Conservation (phyloP, 805 yeast species). For the Candida ovalis region DNA sequence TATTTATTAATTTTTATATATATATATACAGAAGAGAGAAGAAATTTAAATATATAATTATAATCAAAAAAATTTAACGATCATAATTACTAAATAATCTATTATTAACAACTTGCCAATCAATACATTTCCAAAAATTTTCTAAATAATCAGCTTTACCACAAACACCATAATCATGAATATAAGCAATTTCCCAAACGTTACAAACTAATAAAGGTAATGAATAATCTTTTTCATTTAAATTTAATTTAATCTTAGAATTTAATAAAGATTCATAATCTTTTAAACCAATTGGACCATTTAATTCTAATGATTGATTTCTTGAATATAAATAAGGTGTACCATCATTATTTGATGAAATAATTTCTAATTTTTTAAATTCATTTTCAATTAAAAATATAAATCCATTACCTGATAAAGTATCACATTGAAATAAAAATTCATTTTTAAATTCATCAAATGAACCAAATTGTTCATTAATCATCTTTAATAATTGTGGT, state of each 20-base stretch:
- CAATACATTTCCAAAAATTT: constrained; percentile 71
- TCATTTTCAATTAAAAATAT: constrained; percentile 63
- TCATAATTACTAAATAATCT: constrained; percentile 28
- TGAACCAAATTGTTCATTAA: constrained; percentile 37
- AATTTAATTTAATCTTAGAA: constrained; percentile 19
- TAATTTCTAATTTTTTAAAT: constrained; percentile 52
- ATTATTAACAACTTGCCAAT: constrained; percentile 75
- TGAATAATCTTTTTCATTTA: constrained; percentile 51
- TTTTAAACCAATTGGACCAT: constrained; percentile 59
- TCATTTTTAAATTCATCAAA: constrained; percentile 50
- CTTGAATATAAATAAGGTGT: constrained; percentile 69
- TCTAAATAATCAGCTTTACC: constrained; percentile 74
- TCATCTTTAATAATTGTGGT: constrained; percentile 27
- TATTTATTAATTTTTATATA: background rate
- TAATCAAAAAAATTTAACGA: constrained; percentile 2
- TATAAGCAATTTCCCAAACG: constrained; percentile 87
- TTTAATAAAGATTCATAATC: constrained; percentile 47
- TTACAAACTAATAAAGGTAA: constrained; percentile 75
- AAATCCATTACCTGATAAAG: constrained; percentile 69
- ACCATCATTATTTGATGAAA: constrained; percentile 67
- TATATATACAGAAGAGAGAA: background rate
- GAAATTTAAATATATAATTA: constrained; percentile 6
- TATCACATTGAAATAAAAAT: constrained; percentile 48
- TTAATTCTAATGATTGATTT: constrained; percentile 72
- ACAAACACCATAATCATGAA: constrained; percentile 75